Evolutionary conservation across 2,329 filamentous ascomycete genomes (phyloP).

Genomic region (Fusarium sp.): DNA sequence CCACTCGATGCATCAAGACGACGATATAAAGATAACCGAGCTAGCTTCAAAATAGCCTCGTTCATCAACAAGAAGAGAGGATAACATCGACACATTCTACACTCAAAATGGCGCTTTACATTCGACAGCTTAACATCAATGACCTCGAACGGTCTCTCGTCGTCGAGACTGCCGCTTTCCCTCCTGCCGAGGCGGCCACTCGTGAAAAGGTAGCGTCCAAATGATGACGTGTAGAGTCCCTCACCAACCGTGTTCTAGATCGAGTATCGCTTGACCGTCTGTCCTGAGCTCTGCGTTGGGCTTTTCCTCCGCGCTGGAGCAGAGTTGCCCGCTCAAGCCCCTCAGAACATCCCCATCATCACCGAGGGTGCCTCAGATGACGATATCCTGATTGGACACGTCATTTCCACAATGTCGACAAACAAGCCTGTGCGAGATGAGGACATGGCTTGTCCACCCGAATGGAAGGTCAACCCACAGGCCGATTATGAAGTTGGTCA

Average conservation of each 20-base stretch:
- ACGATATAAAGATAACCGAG: not conserved
- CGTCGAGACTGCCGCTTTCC: constrained; percentile 45
- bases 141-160: constrained; percentile 39
- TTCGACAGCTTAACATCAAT: constrained; percentile 32
- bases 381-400: constrained; percentile 40
- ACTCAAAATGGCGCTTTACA: constrained; percentile 36
- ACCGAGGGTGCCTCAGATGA: constrained; percentile 1
- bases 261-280: constrained; percentile 43
- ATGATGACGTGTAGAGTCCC: not conserved
- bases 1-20: not conserved
- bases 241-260: constrained; percentile 27
- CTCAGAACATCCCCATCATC: constrained; percentile 20
- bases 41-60: not conserved
- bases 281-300: constrained; percentile 42
- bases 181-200: constrained; percentile 43
- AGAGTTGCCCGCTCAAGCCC: constrained; percentile 2
- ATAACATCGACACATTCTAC: not conserved
- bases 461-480: constrained; percentile 37
- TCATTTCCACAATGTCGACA: constrained; percentile 41
- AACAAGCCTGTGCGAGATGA: constrained; percentile 35
- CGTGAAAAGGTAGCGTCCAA: constrained; percentile 38
- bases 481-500: constrained; percentile 34
- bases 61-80: not conserved
- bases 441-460: constrained; percentile 41
- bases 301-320: constrained; percentile 30